A percentile compares a stretch with the other conserved stretches of the same genome.
These are phyloP conservation scores for Glaciozyma antarctica DNA, from an alignment of 768 basidiomycete species.

Conservation along the genomic window DNA sequence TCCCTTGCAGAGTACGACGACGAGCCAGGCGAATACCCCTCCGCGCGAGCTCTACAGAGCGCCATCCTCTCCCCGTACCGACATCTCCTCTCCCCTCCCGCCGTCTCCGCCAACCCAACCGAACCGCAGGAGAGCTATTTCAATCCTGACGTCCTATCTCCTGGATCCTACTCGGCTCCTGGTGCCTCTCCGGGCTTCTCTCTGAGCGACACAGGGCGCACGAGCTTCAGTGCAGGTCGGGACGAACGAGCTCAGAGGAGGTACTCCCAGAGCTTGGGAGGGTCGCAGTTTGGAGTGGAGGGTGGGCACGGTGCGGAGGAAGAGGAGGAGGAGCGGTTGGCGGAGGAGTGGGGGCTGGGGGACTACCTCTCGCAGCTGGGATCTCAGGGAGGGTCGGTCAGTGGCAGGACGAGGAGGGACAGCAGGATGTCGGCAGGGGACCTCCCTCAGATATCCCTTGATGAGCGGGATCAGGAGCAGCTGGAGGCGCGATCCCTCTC, in stretches of 20 bases:
- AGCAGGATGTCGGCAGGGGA: neutral
- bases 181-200: neutral
- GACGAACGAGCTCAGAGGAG: neutral
- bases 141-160: neutral
- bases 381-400: constrained; percentile 2
- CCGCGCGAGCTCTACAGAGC: neutral
- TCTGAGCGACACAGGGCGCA: neutral
- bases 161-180: neutral
- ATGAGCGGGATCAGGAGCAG: neutral
- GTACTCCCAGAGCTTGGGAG: neutral
- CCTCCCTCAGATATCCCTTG: neutral
- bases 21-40: neutral
- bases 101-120: neutral
- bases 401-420: neutral
- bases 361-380: neutral
- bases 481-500: constrained; percentile 26
- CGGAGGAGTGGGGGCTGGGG: constrained; percentile 23
- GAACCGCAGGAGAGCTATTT: neutral
- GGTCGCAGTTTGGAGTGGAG: neutral
- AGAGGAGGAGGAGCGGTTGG: constrained; percentile 20
- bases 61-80: constrained; percentile 1
- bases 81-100: neutral
- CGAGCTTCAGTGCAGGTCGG: neutral
- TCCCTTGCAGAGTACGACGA: neutral
- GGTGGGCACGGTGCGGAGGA: neutral